Evolutionary conservation across 2,329 filamentous ascomycete species (phyloP).

Genomic region (Periconia macrospinosa): DNA sequence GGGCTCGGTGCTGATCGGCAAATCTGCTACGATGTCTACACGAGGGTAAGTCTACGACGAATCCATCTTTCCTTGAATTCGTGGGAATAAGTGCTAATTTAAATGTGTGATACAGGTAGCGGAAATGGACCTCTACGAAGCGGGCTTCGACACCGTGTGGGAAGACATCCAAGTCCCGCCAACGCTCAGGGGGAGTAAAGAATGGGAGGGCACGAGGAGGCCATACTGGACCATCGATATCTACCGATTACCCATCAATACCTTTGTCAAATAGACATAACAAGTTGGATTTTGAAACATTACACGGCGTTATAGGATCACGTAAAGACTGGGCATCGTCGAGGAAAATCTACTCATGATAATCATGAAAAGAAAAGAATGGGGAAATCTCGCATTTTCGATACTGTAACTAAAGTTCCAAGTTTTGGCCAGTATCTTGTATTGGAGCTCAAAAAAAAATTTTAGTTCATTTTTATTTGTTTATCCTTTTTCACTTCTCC

Average conservation of each 20-base stretch:
- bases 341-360: too few species aligned
- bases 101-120: conserved; percentile 23
- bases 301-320: too few species aligned
- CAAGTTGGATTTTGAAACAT: too few species aligned
- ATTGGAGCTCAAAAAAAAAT: too few species aligned
- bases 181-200: conserved; percentile 36
- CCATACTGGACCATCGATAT: conserved; percentile 44
- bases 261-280: conserved; percentile 33
- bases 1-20: conserved; percentile 42
- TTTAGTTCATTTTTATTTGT: too few species aligned
- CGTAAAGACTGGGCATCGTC: too few species aligned
- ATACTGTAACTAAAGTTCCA: too few species aligned
- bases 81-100: not conserved
- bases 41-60: conserved; percentile 27
- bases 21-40: conserved; percentile 45
- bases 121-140: conserved; percentile 40
- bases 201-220: conserved; percentile 39
- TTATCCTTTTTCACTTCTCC: too few species aligned
- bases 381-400: too few species aligned
- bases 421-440: too few species aligned
- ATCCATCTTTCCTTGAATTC: too few species aligned
- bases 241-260: conserved; percentile 39
- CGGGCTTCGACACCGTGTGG: conserved; percentile 40
- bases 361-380: too few species aligned
- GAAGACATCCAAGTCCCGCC: conserved; percentile 39